Conservation (phyloP, 2,329 filamentous ascomycete genomes). For the Alternaria arbusti region DNA sequence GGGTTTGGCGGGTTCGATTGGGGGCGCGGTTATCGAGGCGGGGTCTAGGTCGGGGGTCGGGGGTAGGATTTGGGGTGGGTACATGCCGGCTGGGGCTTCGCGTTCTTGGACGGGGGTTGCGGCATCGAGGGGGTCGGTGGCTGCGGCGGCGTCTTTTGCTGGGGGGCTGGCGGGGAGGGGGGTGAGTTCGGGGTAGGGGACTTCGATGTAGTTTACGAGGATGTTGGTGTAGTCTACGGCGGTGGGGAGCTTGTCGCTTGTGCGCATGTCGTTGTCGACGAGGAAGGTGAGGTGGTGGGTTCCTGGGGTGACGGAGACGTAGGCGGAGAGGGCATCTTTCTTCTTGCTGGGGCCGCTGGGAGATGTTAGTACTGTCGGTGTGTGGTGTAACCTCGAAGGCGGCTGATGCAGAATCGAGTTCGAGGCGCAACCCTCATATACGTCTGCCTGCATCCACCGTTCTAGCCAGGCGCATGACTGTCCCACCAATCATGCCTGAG, state of each 20-base stretch:
- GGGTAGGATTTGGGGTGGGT: constrained; percentile 49
- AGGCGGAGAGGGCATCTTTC: constrained; percentile 72
- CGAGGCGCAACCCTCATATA: neutral
- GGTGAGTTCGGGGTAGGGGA: constrained; percentile 73
- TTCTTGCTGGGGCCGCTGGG: constrained; percentile 50
- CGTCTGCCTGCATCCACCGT: neutral
- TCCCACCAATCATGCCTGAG: constrained; percentile 3
- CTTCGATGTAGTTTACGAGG: constrained; percentile 97
- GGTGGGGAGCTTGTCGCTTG: constrained; percentile 84
- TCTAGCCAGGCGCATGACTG: neutral
- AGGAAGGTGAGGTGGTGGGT: constrained; percentile 98
- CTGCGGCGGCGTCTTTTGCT: constrained; percentile 3
- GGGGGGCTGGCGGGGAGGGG: constrained; percentile 38
- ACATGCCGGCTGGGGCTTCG: constrained; percentile 31
- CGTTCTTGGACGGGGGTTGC: constrained; percentile 34
- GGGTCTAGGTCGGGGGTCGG: constrained; percentile 48
- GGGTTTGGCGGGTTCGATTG: constrained; percentile 37
- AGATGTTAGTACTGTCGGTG: constrained; percentile 36
- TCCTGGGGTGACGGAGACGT: constrained; percentile 83
- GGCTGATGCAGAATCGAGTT: constrained; percentile 9
- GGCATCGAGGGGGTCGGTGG: constrained; percentile 25
- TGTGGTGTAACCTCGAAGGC: constrained; percentile 41
- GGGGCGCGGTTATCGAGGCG: constrained; percentile 26
- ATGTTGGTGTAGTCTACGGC: constrained; percentile 98
- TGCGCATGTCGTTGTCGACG: constrained; percentile 91